Evolutionary conservation across 768 basidiomycete genomes (phyloP), one percentile per base, ranked within the genome.

Genomic region (Sporobolomyces roseus): DNA sequence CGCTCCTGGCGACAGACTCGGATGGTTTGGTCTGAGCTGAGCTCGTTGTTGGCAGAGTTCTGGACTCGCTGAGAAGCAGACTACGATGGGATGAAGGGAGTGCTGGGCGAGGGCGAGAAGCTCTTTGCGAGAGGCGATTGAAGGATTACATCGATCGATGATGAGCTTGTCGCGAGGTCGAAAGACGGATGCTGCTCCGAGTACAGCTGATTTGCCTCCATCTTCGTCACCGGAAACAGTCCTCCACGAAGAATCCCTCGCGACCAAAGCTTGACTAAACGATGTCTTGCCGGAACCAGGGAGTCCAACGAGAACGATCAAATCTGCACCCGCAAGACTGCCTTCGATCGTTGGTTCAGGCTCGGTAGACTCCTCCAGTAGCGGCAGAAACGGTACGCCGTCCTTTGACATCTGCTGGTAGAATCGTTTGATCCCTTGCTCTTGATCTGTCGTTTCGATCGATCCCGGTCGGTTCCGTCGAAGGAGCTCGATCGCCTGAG

Each of bases 271-370:
- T n/a, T 80, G 79, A 1, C 83, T 79, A 61, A 86, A 80, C 81
- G 82, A 84, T 1, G 84, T 83, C 75, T 86, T 86, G 29, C 85
- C 85, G 0, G 85, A 83, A 4, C 85, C 86, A 3, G 85, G 85
- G 4, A 86, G 81, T 12, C 86, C 85, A 9, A 86, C 84, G n/a
- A 86, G 77, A 17, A 86, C 63, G 73, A 85, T 79, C 10, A 87
- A 75, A 63, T 85, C 82, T 43, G 69, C 43, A 30, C 21, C 33
- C 21, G 4, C 10, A 16, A 66, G 35, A 1, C 19, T 43, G 38
- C 65, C 65, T 3, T 32, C 30, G 23, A 66, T 16, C 35, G 4
- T 35, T 17, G 58, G 2, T 83, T n/a, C 9, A 4, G 38, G 9
- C 2, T 30, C 16, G 2, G 38, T 1, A 5, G 41, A n/a, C 29